Base-by-base conservation (phyloP, 768 basidiomycete species). In the Pilatotrama ljubarskyi region DNA sequence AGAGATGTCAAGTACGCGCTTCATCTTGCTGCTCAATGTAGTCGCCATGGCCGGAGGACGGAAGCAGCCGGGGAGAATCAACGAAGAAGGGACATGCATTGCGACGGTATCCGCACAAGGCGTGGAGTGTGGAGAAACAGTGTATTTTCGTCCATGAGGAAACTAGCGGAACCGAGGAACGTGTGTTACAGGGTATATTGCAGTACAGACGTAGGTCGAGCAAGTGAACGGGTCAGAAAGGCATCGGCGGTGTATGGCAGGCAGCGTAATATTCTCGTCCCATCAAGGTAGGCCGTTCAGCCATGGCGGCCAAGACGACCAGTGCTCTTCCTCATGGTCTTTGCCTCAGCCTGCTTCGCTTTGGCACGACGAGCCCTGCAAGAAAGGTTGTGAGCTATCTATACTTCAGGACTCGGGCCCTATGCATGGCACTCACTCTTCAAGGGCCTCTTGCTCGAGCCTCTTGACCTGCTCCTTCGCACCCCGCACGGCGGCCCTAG, bases 261-360 rank as follows among this genome's bases (percentile, higher is more conserved):
- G 10, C 29, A 32, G 29, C 29, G 29, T 32, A 10, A 32, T 4
- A 32, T 32, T 10, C 29, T 32, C 29, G 29, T 32, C 10, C 5
- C 4, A 14, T 29, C 1, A 48, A 14, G 15, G 25, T 32, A 26
- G 46, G 22, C 10, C 32, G 4, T 47, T 68, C 62, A 70, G 25
- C 68, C 70, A 32, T 69, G 66, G 17, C 80, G 72, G 0, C 82
- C 82, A 46, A 84, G 75, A 15, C 74, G 74, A 37, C 76, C 76
- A 9, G 78, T 78, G 56, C 69, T 75, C 71, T 82, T 83, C 69
- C 74, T 78, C 64, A 84, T 78, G 18, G 73, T 71, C 67, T 81
- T 80, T 7, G 80, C 77, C 64, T 83, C 79, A 14, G 76, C 78
- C 60, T 82, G 81, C 64, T 84, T 84, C 7, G 78, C 76, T 69